These are phyloP conservation scores for Raphanus hybrid DNA, from an alignment of 441 rosid genomes.

Conservation along the genomic window DNA sequence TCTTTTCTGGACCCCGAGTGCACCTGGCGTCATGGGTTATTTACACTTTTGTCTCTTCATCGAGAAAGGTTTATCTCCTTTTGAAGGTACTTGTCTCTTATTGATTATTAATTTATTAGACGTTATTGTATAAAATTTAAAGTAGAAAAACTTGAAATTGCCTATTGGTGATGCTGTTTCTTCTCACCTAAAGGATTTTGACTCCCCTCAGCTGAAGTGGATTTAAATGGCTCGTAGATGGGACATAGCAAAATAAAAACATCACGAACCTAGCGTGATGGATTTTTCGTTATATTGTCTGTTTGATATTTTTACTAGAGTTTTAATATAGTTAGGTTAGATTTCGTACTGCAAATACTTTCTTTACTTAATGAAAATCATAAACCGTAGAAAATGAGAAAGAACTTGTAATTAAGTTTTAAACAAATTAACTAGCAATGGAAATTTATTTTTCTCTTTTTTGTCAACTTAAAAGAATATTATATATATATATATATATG, in stretches of 20 bases:
- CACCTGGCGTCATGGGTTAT: background rate
- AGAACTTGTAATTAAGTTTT: too few species aligned
- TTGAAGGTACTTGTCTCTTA: background rate
- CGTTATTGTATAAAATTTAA: background rate
- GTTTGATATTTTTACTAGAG: too few species aligned
- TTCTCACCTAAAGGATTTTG: background rate
- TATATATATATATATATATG: too few species aligned
- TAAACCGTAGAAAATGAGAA: too few species aligned
- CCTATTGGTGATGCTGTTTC: background rate
- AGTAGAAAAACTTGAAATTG: background rate
- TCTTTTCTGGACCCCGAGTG: conserved; percentile 4
- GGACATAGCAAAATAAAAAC: background rate
- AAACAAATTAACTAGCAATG: too few species aligned
- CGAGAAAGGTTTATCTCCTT: conserved; percentile 2
- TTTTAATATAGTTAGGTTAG: too few species aligned
- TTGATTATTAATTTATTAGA: background rate
- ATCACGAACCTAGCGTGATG: background rate
- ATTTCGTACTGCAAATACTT: too few species aligned
- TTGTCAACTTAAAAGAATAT: too few species aligned
- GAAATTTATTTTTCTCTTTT: too few species aligned
- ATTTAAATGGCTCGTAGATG: background rate
- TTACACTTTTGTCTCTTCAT: background rate
- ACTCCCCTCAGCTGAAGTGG: background rate
- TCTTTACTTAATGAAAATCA: too few species aligned
- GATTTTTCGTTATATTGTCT: too few species aligned